Base-by-base conservation (phyloP, 2,329 filamentous ascomycete species). In the Pseudocercospora fijiensis region DNA sequence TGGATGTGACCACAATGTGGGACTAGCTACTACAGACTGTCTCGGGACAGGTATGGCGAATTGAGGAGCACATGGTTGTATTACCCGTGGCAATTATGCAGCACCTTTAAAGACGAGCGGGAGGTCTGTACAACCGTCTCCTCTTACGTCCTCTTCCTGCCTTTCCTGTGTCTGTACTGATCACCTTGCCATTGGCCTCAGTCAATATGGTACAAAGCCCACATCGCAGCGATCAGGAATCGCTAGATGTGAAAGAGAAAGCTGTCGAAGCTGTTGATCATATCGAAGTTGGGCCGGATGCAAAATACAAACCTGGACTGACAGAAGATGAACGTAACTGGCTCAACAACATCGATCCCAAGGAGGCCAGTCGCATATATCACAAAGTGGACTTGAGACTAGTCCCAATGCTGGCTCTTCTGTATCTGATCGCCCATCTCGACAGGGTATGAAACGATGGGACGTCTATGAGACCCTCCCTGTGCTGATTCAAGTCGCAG, bases 401-500 rank as follows among this genome's bases (percentile, higher is more conserved):
- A 0, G 61, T 69, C 3, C 65, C 63, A 1, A 65, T 67, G 63
- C 57, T 67, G 41, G 80, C 77, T 57, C 58, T 82, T 3, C 72
- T 84, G 0, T 82, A 80, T 62, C 69, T 81, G 5, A 73, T 80
- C 47, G 76, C 79, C 3, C 81, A 81, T 60, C 73, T 82, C 18
- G 80, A 82, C 65, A 18, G 62, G 43, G 62, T 61, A 51, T n/a
- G 59, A 18, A 11, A 5, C 2, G 27, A 3, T 26, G 18, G 37
- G 47, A 37, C 11, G 47, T 2, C 3, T 18, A 2, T 41, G 16
- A n/a, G 4, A n/a, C 18, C 4, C 3, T 2, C 16, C 1, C 20
- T 57, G 11, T 37, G 27, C 53, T 28, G 27, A 30, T 45, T 8
- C 30, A 8, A 9, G 18, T 3, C 20, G 6, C 76, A 79, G 61